Base-by-base conservation (phyloP, 2,329 filamentous ascomycete species). In the Pyricularia grisea region DNA sequence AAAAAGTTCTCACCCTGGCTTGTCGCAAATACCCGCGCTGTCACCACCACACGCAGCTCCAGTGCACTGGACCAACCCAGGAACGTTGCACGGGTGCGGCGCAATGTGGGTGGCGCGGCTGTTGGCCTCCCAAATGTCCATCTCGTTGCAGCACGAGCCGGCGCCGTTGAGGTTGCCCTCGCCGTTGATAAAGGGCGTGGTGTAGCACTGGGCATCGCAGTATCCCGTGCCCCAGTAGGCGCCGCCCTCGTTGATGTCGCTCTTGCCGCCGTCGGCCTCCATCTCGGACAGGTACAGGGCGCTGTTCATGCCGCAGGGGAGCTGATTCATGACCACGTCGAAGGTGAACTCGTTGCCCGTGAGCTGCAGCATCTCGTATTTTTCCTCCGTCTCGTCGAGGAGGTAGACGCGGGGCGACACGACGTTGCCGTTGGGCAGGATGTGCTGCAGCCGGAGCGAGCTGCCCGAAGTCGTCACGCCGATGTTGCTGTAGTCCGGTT, bases 251-350 rank as follows among this genome's bases (percentile, higher is more conserved):
- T 86, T 88, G 68, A 77, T 80, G 0, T 81, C 74, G 74, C 83
- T 85, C 73, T 82, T 71, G 36, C 88, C 89, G 72, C 90, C 90
- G 73, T 89, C 85, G 7, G 81, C 79, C 12, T 85, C 82, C 81
- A 83, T 83, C 75, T 82, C 80, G 31, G 84, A 81, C 55, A 90
- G 83, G 79, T 90, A 89, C 50, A 90, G 77, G 17, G 87, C 87
- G 68, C 86, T 87, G 77, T 90, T 90, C 73, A 89, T 78, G 70
- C 88, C 88, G 74, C 88, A 90, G 63, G 84, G 83, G 30, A 89
- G 80, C 71, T 83, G 81, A 58, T 86, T 87, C 63, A 88, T 81
- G 75, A 90, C 87, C 14, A 89, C 87, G 69, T 89, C 87, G 70
- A 90, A 88, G 14, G 83, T 84, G 74, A 90, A 84, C 75, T 90